Percentiles rank a stretch among this genome's conserved stretches.
Conservation (phyloP, 208 protist species). For the Lotmaria passim region DNA sequence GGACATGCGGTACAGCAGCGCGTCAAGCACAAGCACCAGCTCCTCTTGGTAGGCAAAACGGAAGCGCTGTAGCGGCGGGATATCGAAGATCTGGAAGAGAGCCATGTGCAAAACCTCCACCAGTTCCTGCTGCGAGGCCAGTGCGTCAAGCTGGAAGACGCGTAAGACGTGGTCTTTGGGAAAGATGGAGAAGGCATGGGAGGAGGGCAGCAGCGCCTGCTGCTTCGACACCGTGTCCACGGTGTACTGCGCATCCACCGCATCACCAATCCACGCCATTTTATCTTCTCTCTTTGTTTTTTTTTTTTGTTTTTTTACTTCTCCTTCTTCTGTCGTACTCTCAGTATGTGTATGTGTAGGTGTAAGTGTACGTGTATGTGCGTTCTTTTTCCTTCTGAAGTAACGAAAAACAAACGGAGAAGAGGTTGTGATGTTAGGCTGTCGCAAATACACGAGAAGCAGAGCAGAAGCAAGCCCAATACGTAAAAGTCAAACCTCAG, state of each 20-base stretch:
- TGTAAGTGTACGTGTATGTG: too few relatives aligned
- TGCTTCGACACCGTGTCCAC: constrained; percentile 85
- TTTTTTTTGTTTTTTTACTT: not conserved
- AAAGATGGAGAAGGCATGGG: constrained; percentile 73
- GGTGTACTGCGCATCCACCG: constrained; percentile 63
- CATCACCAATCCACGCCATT: constrained; percentile 78
- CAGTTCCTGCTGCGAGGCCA: constrained; percentile 77
- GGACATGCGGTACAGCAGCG: constrained; percentile 71
- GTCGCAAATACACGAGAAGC: too few relatives aligned
- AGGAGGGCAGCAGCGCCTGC: constrained; percentile 66
- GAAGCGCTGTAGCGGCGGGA: constrained; percentile 63
- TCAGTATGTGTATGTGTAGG: too few relatives aligned
- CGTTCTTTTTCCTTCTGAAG: too few relatives aligned
- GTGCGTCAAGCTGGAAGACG: constrained; percentile 80
- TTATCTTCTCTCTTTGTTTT: not conserved
- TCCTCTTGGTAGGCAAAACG: constrained; percentile 86
- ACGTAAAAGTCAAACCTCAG: too few relatives aligned
- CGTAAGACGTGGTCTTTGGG: constrained; percentile 81
- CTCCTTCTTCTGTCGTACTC: too few relatives aligned
- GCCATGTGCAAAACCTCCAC: constrained; percentile 72
- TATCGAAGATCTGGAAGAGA: constrained; percentile 74
- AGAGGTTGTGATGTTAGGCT: too few relatives aligned
- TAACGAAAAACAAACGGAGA: too few relatives aligned
- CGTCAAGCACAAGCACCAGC: constrained; percentile 68
- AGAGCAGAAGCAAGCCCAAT: too few relatives aligned